These are phyloP conservation scores for Linaria vulgaris DNA, from an alignment of 257 asterid genomes.

Conservation along the genomic window DNA sequence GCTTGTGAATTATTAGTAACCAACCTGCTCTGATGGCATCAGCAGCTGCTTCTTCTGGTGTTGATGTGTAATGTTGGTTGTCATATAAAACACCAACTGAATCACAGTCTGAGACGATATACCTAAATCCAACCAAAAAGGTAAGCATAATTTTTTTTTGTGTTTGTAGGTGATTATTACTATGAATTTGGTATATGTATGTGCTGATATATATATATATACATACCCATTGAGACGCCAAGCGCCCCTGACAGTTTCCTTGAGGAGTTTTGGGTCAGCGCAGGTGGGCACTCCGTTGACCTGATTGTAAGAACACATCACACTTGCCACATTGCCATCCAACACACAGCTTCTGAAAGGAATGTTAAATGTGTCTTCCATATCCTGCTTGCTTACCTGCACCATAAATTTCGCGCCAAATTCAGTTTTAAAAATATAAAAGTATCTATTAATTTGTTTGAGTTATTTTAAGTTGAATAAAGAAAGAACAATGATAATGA, in stretches of 20 bases:
- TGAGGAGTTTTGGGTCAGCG: slow-evolving; percentile 74
- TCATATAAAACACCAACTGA: slow-evolving; percentile 76
- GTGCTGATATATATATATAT: not conserved
- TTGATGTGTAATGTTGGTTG: slow-evolving; percentile 67
- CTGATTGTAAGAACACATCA: slow-evolving; percentile 92
- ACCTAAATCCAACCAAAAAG: slow-evolving; percentile 26
- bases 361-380: slow-evolving; percentile 66
- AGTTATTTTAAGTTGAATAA: not conserved
- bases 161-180: not conserved
- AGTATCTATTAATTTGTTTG: not conserved
- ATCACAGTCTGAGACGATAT: slow-evolving; percentile 81
- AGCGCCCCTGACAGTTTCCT: slow-evolving; percentile 59
- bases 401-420: not conserved
- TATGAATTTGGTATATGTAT: not conserved
- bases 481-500: too few species aligned
- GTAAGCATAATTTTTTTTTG: not conserved
- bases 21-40: slow-evolving; percentile 75
- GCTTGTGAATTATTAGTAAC: not conserved
- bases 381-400: slow-evolving; percentile 77
- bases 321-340: slow-evolving; percentile 87
- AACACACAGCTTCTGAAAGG: slow-evolving; percentile 78
- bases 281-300: slow-evolving; percentile 85
- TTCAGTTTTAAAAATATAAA: not conserved
- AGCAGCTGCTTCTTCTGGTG: slow-evolving; percentile 86
- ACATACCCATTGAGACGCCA: slow-evolving; percentile 75